Percentiles rank a stretch among this genome's conserved stretches.
These are phyloP conservation scores for Micractinium conductrix DNA, from an alignment of 139 green algal species.

Conservation along the genomic window DNA sequence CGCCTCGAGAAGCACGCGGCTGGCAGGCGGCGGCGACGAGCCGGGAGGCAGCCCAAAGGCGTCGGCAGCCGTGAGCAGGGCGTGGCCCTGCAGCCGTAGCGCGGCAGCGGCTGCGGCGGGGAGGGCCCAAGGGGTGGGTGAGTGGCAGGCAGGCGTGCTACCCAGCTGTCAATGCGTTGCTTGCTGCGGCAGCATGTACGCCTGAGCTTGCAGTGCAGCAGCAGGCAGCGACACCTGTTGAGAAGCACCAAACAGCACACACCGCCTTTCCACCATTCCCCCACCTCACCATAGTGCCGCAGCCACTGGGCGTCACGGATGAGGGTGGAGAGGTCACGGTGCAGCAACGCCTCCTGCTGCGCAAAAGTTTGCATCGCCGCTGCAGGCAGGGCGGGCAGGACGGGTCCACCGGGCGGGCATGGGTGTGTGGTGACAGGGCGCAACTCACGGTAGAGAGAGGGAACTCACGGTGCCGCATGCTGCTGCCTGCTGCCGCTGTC, in stretches of 20 bases:
- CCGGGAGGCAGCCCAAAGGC: constrained; percentile 1
- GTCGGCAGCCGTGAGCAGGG: constrained; percentile 3
- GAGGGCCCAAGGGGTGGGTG: not conserved
- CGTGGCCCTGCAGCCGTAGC: constrained; percentile 25
- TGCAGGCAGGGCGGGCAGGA: constrained; percentile 14
- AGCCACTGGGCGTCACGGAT: constrained; percentile 38
- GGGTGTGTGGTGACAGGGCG: not conserved
- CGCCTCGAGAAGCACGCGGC: not conserved
- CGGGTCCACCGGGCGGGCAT: not conserved
- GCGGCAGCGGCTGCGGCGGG: constrained; percentile 10
- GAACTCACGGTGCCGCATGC: no score
- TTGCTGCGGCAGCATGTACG: not conserved
- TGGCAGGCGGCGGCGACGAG: not conserved
- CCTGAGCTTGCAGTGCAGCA: no score
- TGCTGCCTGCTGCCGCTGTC: not conserved
- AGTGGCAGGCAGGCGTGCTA: not conserved
- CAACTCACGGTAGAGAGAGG: not conserved
- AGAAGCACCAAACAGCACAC: no score
- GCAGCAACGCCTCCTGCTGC: constrained; percentile 66
- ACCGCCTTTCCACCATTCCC: not conserved
- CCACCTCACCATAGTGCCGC: constrained; percentile 23
- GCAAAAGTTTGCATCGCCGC: constrained; percentile 61
- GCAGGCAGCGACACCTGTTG: no score
- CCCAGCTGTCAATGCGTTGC: not conserved
- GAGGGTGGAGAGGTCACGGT: constrained; percentile 40